These are phyloP conservation scores for Hyphopichia burtonii DNA, from an alignment of 1,139 yeast species.

Conservation along the genomic window DNA sequence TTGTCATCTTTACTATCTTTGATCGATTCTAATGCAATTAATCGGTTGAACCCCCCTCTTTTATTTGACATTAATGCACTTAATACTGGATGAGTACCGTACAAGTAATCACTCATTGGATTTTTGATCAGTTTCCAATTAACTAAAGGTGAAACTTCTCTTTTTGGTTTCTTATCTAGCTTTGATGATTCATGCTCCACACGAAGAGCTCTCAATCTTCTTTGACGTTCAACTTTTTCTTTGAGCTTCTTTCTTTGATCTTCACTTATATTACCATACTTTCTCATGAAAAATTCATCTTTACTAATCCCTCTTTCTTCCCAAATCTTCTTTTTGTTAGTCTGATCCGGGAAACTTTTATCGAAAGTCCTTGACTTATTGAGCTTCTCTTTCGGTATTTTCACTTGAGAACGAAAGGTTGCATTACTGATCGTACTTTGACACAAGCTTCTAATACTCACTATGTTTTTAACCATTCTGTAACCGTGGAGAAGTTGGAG, in stretches of 20 bases:
- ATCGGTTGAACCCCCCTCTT: slow-evolving; percentile 51
- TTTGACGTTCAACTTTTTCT: slow-evolving; percentile 38
- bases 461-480: not conserved
- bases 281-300: slow-evolving; percentile 41
- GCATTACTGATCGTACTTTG: not conserved
- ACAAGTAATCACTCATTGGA: slow-evolving; percentile 66
- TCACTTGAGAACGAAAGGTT: slow-evolving; percentile 4
- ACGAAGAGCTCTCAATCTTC: slow-evolving; percentile 22
- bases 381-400: not conserved
- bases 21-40: slow-evolving; percentile 47
- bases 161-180: not conserved
- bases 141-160: not conserved
- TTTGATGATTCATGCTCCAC: slow-evolving; percentile 4
- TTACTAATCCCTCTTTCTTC: slow-evolving; percentile 36
- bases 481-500: not conserved
- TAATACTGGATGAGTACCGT: slow-evolving; percentile 73
- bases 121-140: slow-evolving; percentile 9
- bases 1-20: slow-evolving; percentile 24
- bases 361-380: slow-evolving; percentile 12
- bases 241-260: slow-evolving; percentile 27
- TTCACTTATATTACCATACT: slow-evolving; percentile 33
- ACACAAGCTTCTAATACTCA: not conserved
- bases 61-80: slow-evolving; percentile 64
- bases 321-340: slow-evolving; percentile 31
- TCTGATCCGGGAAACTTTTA: slow-evolving; percentile 15